Conservation (phyloP, 441 rosid genomes). For the Biscutella laevigata region DNA sequence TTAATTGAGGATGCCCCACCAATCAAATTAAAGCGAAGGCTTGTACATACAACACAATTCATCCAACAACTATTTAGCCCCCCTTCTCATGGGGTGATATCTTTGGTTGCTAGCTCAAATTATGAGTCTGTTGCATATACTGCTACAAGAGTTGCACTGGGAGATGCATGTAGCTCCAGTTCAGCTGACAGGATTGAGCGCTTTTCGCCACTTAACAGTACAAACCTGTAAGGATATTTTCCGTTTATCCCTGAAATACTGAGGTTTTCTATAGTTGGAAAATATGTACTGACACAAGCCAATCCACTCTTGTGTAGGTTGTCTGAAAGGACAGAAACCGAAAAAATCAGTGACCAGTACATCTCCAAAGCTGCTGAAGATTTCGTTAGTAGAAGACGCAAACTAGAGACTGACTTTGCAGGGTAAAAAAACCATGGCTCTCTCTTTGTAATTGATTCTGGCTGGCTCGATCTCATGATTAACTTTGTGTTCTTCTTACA, state of each 20-base stretch:
- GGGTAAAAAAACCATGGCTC: conserved; percentile 34
- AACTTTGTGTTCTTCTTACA: conserved; percentile 30
- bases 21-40: conserved; percentile 59
- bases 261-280: neutral
- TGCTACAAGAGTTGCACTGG: conserved; percentile 50
- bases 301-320: conserved; percentile 26
- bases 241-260: neutral
- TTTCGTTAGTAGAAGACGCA: conserved; percentile 41
- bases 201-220: conserved; percentile 21
- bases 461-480: conserved; percentile 12
- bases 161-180: conserved; percentile 55
- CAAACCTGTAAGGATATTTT: conserved; percentile 42
- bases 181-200: conserved; percentile 28
- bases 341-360: conserved; percentile 33
- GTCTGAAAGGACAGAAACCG: conserved; percentile 31
- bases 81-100: conserved; percentile 42
- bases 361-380: conserved; percentile 46
- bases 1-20: conserved; percentile 35
- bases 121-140: conserved; percentile 45
- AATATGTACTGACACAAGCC: neutral
- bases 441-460: neutral
- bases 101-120: conserved; percentile 39
- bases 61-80: conserved; percentile 61
- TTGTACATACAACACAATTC: conserved; percentile 64
- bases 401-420: conserved; percentile 48